These are phyloP conservation scores for Creolimax fragrantissima DNA, from an alignment of 78 protist species.

Conservation along the genomic window DNA sequence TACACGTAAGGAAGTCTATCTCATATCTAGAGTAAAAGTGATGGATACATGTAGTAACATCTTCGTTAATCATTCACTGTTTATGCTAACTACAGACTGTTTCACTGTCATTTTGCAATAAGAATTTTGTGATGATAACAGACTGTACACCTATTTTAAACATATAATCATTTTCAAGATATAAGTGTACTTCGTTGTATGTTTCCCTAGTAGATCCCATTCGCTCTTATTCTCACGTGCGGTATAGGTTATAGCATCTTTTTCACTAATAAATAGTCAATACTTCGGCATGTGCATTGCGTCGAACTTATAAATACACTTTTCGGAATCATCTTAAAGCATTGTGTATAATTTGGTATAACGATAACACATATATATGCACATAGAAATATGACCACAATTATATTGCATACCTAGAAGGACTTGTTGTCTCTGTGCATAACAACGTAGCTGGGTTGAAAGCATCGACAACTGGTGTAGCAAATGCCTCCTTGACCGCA, in stretches of 20 bases:
- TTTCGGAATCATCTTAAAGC: not conserved
- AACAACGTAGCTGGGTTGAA: slow-evolving; percentile 2
- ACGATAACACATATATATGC: not conserved
- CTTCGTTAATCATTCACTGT: no score
- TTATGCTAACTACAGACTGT: no score
- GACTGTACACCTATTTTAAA: not conserved
- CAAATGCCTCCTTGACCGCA: not conserved
- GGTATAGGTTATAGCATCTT: no score
- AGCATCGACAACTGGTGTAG: slow-evolving; percentile 38
- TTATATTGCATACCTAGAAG: not conserved
- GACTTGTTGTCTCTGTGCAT: not conserved
- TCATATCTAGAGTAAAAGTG: not conserved
- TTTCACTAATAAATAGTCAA: no score
- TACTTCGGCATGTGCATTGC: no score
- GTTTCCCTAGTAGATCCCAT: no score
- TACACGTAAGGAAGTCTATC: not conserved
- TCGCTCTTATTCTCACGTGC: no score
- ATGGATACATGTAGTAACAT: no score
- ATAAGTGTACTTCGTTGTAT: no score
- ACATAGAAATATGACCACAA: not conserved
- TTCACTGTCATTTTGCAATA: no score
- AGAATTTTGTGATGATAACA: no score
- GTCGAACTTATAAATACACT: not conserved
- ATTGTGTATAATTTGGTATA: not conserved
- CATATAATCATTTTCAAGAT: no score